These are phyloP conservation scores for Rugonectria rugulosa DNA, from an alignment of 2,329 filamentous ascomycete genomes.

Conservation along the genomic window DNA sequence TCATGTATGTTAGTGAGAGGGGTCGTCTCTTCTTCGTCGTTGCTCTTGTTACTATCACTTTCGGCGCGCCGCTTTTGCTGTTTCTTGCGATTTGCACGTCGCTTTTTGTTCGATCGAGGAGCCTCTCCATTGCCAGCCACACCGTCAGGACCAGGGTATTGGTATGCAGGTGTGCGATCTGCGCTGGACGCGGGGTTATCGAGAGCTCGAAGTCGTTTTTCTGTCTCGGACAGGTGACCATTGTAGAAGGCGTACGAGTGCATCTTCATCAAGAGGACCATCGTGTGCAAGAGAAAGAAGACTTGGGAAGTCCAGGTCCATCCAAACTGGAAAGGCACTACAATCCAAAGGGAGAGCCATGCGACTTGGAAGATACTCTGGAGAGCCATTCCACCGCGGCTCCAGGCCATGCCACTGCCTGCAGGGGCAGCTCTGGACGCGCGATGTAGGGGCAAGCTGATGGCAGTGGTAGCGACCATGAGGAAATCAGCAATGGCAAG, in stretches of 20 bases:
- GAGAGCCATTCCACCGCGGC: constrained; percentile 75
- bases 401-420: constrained; percentile 72
- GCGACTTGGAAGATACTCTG: constrained; percentile 82
- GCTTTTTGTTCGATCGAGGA: constrained; percentile 32
- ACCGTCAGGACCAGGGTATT: constrained; percentile 71
- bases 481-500: constrained; percentile 81
- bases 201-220: constrained; percentile 79
- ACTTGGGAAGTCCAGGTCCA: constrained; percentile 99
- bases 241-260: constrained; percentile 99
- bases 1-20: neutral
- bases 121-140: constrained; percentile 39
- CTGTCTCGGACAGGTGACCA: constrained; percentile 88
- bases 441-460: constrained; percentile 77
- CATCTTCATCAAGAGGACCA: constrained; percentile 98
- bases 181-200: constrained; percentile 72
- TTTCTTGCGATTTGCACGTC: constrained; percentile 25
- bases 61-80: constrained; percentile 17
- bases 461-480: constrained; percentile 80
- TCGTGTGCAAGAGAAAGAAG: constrained; percentile 88
- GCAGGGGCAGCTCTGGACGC: constrained; percentile 63
- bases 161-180: constrained; percentile 74
- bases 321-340: constrained; percentile 80
- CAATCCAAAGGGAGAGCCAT: constrained; percentile 86
- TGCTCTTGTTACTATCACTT: constrained; percentile 32
- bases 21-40: constrained; percentile 38